Conservation (phyloP, 2,329 filamentous ascomycete genomes). For the Plenodomus biglobosus region DNA sequence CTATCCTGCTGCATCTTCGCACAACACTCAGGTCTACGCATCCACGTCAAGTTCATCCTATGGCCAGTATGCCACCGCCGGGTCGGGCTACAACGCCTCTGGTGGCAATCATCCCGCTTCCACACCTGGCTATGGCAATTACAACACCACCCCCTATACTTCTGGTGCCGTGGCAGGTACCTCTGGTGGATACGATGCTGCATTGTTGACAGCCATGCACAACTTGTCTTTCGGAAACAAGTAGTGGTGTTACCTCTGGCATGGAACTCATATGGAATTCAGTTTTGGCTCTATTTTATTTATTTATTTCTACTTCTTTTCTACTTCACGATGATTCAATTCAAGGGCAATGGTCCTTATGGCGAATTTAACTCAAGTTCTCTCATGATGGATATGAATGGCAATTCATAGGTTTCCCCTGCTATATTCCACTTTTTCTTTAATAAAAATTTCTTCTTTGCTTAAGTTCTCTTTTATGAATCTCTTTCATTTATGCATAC, state of each 20-base stretch:
- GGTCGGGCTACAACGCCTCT: neutral
- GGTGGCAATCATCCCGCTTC: neutral
- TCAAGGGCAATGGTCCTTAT: neutral
- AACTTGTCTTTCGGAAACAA: constrained; percentile 22
- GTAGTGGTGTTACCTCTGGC: neutral
- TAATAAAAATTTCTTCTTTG: neutral
- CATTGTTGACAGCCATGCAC: constrained; percentile 24
- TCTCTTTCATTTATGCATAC: constrained; percentile 7
- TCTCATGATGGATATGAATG: neutral
- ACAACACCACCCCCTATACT: constrained; percentile 7
- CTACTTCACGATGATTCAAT: neutral
- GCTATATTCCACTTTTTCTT: neutral
- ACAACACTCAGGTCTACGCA: constrained; percentile 14
- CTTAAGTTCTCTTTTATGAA: neutral
- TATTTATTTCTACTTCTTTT: neutral
- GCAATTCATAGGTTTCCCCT: neutral
- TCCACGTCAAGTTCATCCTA: constrained; percentile 20
- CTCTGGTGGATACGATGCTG: constrained; percentile 12
- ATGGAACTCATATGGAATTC: neutral
- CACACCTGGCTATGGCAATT: constrained; percentile 1
- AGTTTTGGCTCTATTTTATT: neutral
- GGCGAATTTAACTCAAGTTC: no score
- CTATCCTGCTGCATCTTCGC: constrained; percentile 17
- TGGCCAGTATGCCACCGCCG: constrained; percentile 11
- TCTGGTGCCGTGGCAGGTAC: constrained; percentile 6